Evolutionary conservation across 805 yeast species (phyloP), one percentile per base, ranked within the genome.

Genomic region (Phaffomyces thermotolerans): DNA sequence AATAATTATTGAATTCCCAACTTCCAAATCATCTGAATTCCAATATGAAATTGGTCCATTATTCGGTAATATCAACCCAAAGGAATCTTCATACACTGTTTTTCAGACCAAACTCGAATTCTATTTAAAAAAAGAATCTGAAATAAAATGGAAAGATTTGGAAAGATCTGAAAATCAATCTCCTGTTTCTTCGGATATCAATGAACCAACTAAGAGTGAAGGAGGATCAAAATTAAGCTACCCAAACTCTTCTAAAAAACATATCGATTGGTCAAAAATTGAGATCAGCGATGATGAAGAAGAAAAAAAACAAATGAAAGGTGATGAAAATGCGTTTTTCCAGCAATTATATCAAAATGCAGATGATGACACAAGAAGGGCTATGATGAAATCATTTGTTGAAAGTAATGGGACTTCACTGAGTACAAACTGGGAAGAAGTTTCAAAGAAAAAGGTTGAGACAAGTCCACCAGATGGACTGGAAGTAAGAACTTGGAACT

Each of bases 381-480:
- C 99, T 2, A 93, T 93, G 98, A 84, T 87, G 95, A 93, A 93
- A 66, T 86, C 96, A 42, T 93, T 76, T 56, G 71, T 78, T n/a
- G 96, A 93, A 64, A 85, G 95, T 53, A 84, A 85, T 54, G 99
- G 99, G 18, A 93, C 99, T 0, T 78, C 95, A 2, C 68, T 93
- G 46, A 86, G 95, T 37, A 93, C 99, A 4, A 85, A 87, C 58
- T 93, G 99, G 99, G 75, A 67, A 10, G 95, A 88, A 47, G 98
- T 95, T 2, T 69, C 76, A 33, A 69, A 74, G 44, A 78, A 77
- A 46, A 70, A 62, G 18, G 84, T 83, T 36, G 58, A 57, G 17
- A 50, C 52, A 10, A 18, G 49, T 36, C 58, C 59, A 20, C 59
- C 59, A 8, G 56, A 51, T 37, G 59, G 57, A 2, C 25, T 55